Evolutionary conservation across 768 basidiomycete species (phyloP), one percentile per base, ranked within the genome.

Genomic region (Tremella fuciformis): DNA sequence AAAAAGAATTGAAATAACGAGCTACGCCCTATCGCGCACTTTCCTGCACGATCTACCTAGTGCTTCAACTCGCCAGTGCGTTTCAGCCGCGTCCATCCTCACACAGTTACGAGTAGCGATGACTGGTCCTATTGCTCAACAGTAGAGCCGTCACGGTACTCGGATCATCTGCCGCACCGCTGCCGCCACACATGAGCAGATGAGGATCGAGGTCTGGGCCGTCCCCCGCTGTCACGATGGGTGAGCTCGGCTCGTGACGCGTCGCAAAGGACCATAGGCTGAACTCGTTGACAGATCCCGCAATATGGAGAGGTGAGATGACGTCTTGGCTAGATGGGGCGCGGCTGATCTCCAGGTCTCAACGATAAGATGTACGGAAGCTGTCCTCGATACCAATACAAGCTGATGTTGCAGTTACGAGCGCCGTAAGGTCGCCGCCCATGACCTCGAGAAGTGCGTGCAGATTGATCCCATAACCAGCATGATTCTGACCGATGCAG

Each of bases 371-470:
- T 76, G 62, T 76, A 47, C 26, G 63, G 34, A 22, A 34, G 29
- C 6, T 6, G 4, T 6, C 4, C 29, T 34, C 29, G 29, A 11
- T 6, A 6, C 11, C 11, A 11, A 6, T 34, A 34, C 29, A 4
- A 50, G 50, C 61, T 64, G 49, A 67, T 15, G 29, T 21, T n/a
- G n/a, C 50, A 73, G 71, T 77, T 96, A 97, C 76, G 93, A 97
- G 82, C 91, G 92, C 79, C 85, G 93, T 58, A 96, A 97, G 79
- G 85, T 89, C 8, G 91, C 93, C 7, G 94, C 94, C 8, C 84
- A 93, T 52, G 93, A 97, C 53, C 84, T 98, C 53, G 93, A 98
- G 81, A 96, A 91, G 91, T 92, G 75, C 66, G 79, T 70, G 55
- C 13, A 40, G 9, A 21, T 21, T 37, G 26, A 38, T 16, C 47